Percentiles rank a stretch among this genome's conserved stretches.
phyloP scores from a whole-genome alignment of 805 yeast species.

The Candida pseudoglaebosa region DNA sequence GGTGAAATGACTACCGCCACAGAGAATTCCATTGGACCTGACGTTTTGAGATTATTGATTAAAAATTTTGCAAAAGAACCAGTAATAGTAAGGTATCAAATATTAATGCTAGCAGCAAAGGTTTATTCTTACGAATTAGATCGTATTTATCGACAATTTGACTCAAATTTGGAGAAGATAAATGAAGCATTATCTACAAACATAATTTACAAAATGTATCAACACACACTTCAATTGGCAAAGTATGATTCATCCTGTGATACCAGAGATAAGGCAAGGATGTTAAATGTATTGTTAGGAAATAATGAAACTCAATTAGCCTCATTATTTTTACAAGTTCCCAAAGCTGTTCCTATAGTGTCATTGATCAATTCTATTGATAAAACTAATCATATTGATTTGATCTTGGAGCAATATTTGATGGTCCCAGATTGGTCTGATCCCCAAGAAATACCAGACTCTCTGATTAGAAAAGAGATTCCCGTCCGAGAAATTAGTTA shows the following conservation, averaged over 20 bases:
- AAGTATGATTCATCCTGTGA: slow-evolving; percentile 74
- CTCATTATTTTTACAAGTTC: slow-evolving; percentile 67
- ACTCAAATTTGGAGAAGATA: slow-evolving; percentile 11
- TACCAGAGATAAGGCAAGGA: slow-evolving; percentile 80
- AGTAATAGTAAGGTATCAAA: slow-evolving; percentile 63
- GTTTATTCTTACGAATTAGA: slow-evolving; percentile 55
- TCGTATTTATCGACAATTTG: slow-evolving; percentile 21
- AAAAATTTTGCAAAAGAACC: slow-evolving; percentile 52
- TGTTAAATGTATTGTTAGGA: slow-evolving; percentile 57
- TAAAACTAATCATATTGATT: slow-evolving; percentile 11
- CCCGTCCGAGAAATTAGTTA: slow-evolving; percentile 15
- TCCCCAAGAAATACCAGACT: slow-evolving; percentile 22
- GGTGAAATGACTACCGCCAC: slow-evolving; percentile 64
- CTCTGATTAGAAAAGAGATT: slow-evolving; percentile 27
- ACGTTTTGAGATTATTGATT: slow-evolving; percentile 60
- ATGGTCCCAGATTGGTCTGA: slow-evolving; percentile 46
- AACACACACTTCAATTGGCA: slow-evolving; percentile 57
- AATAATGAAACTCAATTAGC: slow-evolving; percentile 53
- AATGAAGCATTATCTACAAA: slow-evolving; percentile 12
- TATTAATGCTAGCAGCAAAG: slow-evolving; percentile 71
- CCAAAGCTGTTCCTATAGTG: slow-evolving; percentile 60
- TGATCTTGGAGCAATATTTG: slow-evolving; percentile 16
- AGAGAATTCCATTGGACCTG: slow-evolving; percentile 57
- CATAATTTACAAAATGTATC: slow-evolving; percentile 48
- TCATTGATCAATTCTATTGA: slow-evolving; percentile 15